These are phyloP conservation scores for Phaeophleospora eucalypticola DNA, from an alignment of 2,329 filamentous ascomycete genomes.

Conservation along the genomic window DNA sequence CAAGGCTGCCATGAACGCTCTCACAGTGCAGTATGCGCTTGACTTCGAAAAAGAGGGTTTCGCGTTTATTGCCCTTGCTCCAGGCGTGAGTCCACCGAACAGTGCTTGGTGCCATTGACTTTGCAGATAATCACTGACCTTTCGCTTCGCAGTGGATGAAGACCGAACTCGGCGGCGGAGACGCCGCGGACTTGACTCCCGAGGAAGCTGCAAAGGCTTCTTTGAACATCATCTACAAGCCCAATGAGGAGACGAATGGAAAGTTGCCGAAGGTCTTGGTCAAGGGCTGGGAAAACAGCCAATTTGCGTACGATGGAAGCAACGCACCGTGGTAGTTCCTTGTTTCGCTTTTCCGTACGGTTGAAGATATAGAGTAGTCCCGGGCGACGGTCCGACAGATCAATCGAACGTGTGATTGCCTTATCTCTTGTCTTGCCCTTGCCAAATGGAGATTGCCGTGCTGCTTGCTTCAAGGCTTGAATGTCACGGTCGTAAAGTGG, in stretches of 20 bases:
- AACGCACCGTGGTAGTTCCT: slow-evolving; percentile 2
- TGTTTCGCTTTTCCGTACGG: no score
- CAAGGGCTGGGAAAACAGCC: slow-evolving; percentile 3
- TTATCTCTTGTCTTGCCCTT: no score
- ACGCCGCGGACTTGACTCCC: slow-evolving; percentile 39
- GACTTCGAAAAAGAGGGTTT: slow-evolving; percentile 40
- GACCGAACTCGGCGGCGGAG: slow-evolving; percentile 40
- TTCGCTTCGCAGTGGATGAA: slow-evolving; percentile 40
- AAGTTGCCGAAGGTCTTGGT: slow-evolving; percentile 46
- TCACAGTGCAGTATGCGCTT: slow-evolving; percentile 44
- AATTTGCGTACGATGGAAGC: slow-evolving; percentile 4
- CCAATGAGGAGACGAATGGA: slow-evolving; percentile 40
- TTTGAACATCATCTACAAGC: slow-evolving; percentile 42
- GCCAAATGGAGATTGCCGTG: no score
- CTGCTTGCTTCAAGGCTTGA: no score
- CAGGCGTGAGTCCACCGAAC: slow-evolving; percentile 42
- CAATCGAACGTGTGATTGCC: no score
- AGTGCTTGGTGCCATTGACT: no score
- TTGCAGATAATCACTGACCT: neutral
- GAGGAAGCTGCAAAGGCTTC: slow-evolving; percentile 37
- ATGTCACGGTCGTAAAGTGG: no score
- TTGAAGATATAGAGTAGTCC: no score
- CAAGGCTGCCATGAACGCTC: slow-evolving; percentile 48
- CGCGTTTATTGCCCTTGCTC: slow-evolving; percentile 40
- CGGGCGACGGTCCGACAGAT: no score